Evolutionary conservation across 2,329 filamentous ascomycete genomes (phyloP), one percentile per base, ranked within the genome.

Genomic region (Blastomyces gilchristii): DNA sequence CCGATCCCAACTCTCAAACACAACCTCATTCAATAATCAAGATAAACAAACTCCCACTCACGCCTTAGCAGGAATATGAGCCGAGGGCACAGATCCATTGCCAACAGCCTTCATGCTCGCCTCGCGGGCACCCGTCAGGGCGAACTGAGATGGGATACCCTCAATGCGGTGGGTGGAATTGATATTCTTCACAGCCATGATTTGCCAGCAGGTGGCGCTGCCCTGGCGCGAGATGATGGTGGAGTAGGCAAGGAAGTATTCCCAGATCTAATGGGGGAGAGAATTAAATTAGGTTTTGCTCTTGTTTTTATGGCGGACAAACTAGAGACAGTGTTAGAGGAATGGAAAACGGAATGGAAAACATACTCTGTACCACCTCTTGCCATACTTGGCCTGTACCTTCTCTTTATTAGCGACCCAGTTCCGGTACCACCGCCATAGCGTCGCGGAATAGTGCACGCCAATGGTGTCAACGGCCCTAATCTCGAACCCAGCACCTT

Each of bases 351-450:
- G 53, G 34, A 49, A 41, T 41, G 39, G 11, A n/a, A 37, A 65
- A 82, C 88, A 81, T 83, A 92, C 89, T 76, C 93, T 87, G 85
- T 90, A 99, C 94, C 94, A 99, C 73, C 90, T 84, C 74, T 88
- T 87, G 72, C 94, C 94, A 74, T 97, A 97, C 83, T 97, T 97
- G 73, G 89, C 91, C 77, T 89, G 85, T 66, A 97, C 89, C 81
- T 96, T 95, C 64, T 96, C 90, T 69, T 84, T 82, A 83, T 97
- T 97, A 78, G 82, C 91, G 76, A 97, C 84, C 94, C 94, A 97
- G 84, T 97, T 97, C 69, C 94, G 85, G 82, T 97, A 97, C 94
- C 94, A 97, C 74, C 90, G 85, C 94, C 94, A 97, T 66, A 99
- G 81, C 37, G 94, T 97, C 61, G 91, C 91, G 60, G 91, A 96